Evolutionary conservation across 495 filamentous ascomycete species (phyloP).

Genomic region (Penicillium taxi): DNA sequence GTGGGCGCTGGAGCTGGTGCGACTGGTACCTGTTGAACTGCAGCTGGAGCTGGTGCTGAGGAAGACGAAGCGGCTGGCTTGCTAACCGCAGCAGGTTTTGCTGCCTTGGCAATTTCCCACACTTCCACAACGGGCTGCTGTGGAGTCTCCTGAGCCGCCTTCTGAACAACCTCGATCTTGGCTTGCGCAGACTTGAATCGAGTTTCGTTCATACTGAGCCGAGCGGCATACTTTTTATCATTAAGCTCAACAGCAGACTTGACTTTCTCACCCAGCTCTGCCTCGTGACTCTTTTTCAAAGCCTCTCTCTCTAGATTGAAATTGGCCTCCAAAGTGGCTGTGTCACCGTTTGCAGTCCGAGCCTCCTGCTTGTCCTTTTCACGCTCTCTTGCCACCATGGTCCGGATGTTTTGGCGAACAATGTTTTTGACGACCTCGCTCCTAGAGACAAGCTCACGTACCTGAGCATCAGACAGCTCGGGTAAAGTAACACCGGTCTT

Average conservation of each 20-base stretch:
- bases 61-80: slow-evolving; percentile 31
- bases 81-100: slow-evolving; percentile 44
- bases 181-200: slow-evolving; percentile 53
- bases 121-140: slow-evolving; percentile 73
- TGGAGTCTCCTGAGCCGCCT: slow-evolving; percentile 75
- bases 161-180: slow-evolving; percentile 70
- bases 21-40: slow-evolving; percentile 5
- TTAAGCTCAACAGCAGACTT: slow-evolving; percentile 38
- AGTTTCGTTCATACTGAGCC: slow-evolving; percentile 74
- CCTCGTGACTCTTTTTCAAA: slow-evolving; percentile 51
- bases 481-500: slow-evolving; percentile 24
- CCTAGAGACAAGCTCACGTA: slow-evolving; percentile 53
- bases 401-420: slow-evolving; percentile 58
- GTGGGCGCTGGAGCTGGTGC: slow-evolving; percentile 7
- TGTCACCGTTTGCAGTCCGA: slow-evolving; percentile 18
- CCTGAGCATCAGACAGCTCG: slow-evolving; percentile 50
- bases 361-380: slow-evolving; percentile 34
- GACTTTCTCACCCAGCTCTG: slow-evolving; percentile 33
- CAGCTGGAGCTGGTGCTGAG: slow-evolving; percentile 10
- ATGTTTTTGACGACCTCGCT: slow-evolving; percentile 61
- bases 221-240: slow-evolving; percentile 57
- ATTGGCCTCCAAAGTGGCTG: slow-evolving; percentile 32
- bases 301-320: slow-evolving; percentile 54
- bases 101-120: slow-evolving; percentile 68
- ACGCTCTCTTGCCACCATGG: slow-evolving; percentile 46